phyloP scores from a whole-genome alignment of 148 eudicot species.

The Rhododendron ovatum region DNA sequence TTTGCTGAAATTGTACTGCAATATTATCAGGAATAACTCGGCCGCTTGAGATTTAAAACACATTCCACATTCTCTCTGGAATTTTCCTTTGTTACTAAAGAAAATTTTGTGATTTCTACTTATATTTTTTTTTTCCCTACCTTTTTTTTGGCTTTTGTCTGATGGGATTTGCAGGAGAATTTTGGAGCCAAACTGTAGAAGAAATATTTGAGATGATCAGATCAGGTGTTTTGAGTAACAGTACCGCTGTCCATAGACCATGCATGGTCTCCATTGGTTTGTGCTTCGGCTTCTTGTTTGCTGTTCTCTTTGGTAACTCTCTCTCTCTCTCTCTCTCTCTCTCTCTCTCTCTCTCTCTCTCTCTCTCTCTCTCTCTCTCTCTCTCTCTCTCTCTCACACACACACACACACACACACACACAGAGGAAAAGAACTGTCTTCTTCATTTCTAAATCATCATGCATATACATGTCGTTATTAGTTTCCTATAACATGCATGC shows the following conservation, averaged over 20 bases:
- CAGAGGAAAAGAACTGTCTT: not conserved
- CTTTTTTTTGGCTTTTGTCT: not conserved
- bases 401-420: not conserved
- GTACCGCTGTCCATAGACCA: not conserved
- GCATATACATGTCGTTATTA: not conserved
- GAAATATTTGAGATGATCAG: not conserved
- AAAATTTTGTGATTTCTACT: not conserved
- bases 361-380: not conserved
- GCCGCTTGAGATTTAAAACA: not conserved
- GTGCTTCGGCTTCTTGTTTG: slow-evolving; percentile 13
- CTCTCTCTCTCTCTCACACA: not conserved
- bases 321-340: not conserved
- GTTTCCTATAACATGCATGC: too few species aligned
- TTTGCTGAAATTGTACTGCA: not conserved
- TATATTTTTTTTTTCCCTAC: not conserved
- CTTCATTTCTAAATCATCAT: not conserved
- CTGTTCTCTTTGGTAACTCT: slow-evolving; percentile 1
- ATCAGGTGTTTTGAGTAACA: not conserved
- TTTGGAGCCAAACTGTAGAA: not conserved
- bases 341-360: not conserved
- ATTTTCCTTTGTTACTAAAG: not conserved
- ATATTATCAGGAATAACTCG: not conserved
- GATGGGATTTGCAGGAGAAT: not conserved
- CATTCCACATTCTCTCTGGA: not conserved
- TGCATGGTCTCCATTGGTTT: not conserved